Conservation (phyloP, 768 basidiomycete species). For the Kwoniella europaea region DNA sequence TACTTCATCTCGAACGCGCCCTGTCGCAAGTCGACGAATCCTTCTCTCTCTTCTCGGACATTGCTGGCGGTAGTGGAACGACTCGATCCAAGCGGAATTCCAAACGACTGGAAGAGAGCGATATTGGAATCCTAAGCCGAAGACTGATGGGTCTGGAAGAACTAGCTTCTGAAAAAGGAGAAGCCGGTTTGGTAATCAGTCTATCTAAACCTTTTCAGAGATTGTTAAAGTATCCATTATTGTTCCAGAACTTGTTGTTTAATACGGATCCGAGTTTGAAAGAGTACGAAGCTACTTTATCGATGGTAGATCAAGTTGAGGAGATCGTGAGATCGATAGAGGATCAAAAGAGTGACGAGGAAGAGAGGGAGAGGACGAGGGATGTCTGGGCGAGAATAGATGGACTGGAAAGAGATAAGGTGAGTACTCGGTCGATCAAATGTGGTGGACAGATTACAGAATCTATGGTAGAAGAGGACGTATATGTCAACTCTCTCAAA, state of each 20-base stretch:
- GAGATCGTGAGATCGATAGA: conserved; percentile 94
- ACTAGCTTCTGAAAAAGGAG: conserved; percentile 79
- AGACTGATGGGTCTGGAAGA: conserved; percentile 66
- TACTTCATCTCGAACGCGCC: conserved; percentile 90
- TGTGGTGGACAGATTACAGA: too few species aligned
- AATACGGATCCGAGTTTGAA: conserved; percentile 91
- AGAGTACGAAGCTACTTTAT: conserved; percentile 89
- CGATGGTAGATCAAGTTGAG: conserved; percentile 97
- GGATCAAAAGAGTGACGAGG: conserved; percentile 96
- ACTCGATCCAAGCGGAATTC: conserved; percentile 26
- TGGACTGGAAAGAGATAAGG: conserved; percentile 89
- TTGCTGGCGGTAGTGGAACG: neutral
- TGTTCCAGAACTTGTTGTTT: conserved; percentile 96
- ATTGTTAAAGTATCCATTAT: conserved; percentile 91
- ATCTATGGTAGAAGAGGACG: too few species aligned
- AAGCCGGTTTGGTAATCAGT: conserved; percentile 92
- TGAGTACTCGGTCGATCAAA: conserved; percentile 50
- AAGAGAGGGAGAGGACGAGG: conserved; percentile 91
- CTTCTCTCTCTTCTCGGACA: conserved; percentile 61
- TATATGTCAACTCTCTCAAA: neutral
- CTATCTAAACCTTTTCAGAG: conserved; percentile 97
- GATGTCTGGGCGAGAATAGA: conserved; percentile 97
- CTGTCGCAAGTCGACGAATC: conserved; percentile 84
- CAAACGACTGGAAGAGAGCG: conserved; percentile 29
- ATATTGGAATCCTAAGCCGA: conserved; percentile 22